phyloP scores from a whole-genome alignment of 495 filamentous ascomycete species.

The Podospora fimiseda region DNA sequence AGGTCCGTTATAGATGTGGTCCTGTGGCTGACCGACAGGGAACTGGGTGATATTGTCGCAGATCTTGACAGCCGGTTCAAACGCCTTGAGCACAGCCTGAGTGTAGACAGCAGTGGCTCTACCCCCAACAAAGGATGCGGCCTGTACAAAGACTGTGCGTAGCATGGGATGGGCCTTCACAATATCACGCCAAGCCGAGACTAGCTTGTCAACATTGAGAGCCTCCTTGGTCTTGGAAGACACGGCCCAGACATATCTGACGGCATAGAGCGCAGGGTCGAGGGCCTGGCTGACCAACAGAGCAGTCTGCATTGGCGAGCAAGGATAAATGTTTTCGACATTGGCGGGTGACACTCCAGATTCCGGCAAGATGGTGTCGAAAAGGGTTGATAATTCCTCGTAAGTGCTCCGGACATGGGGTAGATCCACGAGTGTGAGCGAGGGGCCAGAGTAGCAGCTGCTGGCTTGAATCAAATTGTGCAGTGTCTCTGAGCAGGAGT shows the following conservation, averaged over 20 bases:
- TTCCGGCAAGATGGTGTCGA: background rate
- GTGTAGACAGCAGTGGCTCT: slow-evolving; percentile 43
- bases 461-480: background rate
- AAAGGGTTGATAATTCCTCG: slow-evolving; percentile 1
- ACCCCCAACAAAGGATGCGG: slow-evolving; percentile 27
- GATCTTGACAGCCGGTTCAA: slow-evolving; percentile 29
- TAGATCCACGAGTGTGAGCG: slow-evolving; percentile 1
- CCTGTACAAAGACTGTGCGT: slow-evolving; percentile 49
- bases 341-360: slow-evolving; percentile 2
- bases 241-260: slow-evolving; percentile 1
- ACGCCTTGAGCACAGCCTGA: slow-evolving; percentile 45
- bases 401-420: slow-evolving; percentile 6
- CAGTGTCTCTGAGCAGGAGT: slow-evolving; percentile 6
- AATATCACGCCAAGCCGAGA: slow-evolving; percentile 17
- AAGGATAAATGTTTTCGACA: slow-evolving; percentile 60
- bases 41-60: slow-evolving; percentile 30
- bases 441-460: background rate
- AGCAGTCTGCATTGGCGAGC: slow-evolving; percentile 65
- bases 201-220: background rate
- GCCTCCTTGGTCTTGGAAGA: background rate
- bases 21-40: background rate
- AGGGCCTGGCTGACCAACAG: slow-evolving; percentile 42
- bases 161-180: slow-evolving; percentile 45
- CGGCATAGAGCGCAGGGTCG: slow-evolving; percentile 1
- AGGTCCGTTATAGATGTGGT: slow-evolving; percentile 29